phyloP scores from a whole-genome alignment of 768 basidiomycete species.

The Boletus speciosus region DNA sequence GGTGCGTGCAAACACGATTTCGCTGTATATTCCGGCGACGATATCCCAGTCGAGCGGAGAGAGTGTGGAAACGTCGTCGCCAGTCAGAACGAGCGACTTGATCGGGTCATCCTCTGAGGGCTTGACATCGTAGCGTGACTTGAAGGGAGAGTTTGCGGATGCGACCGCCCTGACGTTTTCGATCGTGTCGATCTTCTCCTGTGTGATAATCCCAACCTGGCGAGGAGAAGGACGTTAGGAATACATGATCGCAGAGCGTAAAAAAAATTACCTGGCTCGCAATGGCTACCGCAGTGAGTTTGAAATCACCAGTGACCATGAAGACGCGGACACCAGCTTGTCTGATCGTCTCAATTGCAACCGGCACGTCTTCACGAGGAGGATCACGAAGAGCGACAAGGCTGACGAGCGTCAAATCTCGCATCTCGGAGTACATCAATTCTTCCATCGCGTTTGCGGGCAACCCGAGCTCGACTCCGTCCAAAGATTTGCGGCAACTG shows the following conservation, averaged over 20 bases:
- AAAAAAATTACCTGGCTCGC: slow-evolving; percentile 38
- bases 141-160: slow-evolving; percentile 11
- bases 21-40: slow-evolving; percentile 34
- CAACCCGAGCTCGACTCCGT: slow-evolving; percentile 18
- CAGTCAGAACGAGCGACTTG: slow-evolving; percentile 43
- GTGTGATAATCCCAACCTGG: slow-evolving; percentile 44
- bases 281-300: slow-evolving; percentile 51
- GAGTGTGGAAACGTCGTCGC: slow-evolving; percentile 39
- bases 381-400: slow-evolving; percentile 57
- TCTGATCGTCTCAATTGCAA: slow-evolving; percentile 45
- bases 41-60: slow-evolving; percentile 38
- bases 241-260: neutral
- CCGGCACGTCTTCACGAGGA: slow-evolving; percentile 48
- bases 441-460: slow-evolving; percentile 33
- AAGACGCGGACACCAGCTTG: slow-evolving; percentile 52
- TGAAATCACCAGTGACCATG: slow-evolving; percentile 59
- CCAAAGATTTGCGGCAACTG: slow-evolving; percentile 31
- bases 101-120: slow-evolving; percentile 36
- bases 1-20: slow-evolving; percentile 55
- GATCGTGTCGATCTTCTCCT: slow-evolving; percentile 36
- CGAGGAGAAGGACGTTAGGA: neutral
- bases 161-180: slow-evolving; percentile 20
- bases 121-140: slow-evolving; percentile 29
- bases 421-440: slow-evolving; percentile 36
- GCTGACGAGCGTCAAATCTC: slow-evolving; percentile 45